These are phyloP conservation scores for Arxiozyma telluris DNA, from an alignment of 1,139 yeast genomes.

Conservation along the genomic window DNA sequence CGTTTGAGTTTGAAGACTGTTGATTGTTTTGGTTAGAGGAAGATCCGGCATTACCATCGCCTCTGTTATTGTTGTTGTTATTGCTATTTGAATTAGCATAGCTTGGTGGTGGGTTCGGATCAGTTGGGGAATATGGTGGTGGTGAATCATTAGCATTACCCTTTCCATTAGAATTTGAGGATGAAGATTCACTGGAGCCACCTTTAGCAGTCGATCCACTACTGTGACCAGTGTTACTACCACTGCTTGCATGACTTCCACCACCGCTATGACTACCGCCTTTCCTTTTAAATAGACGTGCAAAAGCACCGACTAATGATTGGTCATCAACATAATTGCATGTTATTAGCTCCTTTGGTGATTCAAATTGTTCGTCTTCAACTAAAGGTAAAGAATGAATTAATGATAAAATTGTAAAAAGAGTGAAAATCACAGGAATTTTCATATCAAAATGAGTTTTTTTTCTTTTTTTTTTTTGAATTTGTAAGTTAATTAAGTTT, in stretches of 20 bases:
- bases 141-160: slow-evolving; percentile 4
- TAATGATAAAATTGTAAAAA: neutral
- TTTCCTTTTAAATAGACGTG: slow-evolving; percentile 2
- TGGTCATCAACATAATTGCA: neutral
- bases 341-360: neutral
- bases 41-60: neutral
- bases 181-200: neutral
- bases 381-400: neutral
- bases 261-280: slow-evolving; percentile 1
- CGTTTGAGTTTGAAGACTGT: neutral
- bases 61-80: neutral
- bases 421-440: neutral
- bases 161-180: slow-evolving; percentile 1
- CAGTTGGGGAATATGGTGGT: slow-evolving; percentile 7
- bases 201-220: slow-evolving; percentile 3
- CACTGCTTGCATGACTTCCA: neutral
- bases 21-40: too few species aligned
- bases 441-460: neutral
- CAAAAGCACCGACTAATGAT: neutral
- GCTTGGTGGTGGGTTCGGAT: slow-evolving; percentile 7
- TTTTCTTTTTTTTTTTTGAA: too few species aligned
- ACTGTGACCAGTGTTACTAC: neutral
- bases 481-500: too few species aligned
- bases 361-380: neutral
- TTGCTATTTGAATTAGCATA: slow-evolving; percentile 1